Evolutionary conservation across 2,329 filamentous ascomycete species (phyloP).

Genomic region (Paecilomyces niveus): DNA sequence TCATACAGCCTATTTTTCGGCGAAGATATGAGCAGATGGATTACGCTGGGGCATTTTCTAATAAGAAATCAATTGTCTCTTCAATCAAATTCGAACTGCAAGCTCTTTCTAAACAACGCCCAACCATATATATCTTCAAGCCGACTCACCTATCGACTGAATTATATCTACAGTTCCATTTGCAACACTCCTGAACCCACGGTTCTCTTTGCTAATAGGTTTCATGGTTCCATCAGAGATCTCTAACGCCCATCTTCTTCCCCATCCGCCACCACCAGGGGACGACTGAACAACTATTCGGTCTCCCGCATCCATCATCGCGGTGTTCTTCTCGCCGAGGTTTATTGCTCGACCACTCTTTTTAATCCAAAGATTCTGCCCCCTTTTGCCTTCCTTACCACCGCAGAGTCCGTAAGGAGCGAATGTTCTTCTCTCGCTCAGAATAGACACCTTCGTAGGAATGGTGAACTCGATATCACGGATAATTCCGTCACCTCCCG

Average conservation of each 20-base stretch:
- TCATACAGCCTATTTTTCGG: too few relatives aligned
- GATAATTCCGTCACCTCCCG: conserved; percentile 66
- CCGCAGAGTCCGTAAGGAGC: conserved; percentile 72
- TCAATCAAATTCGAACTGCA: too few relatives aligned
- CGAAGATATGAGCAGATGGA: too few relatives aligned
- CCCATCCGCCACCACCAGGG: conserved; percentile 38
- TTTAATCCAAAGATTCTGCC: conserved; percentile 76
- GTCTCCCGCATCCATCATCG: conserved; percentile 48
- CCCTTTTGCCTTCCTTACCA: conserved; percentile 66
- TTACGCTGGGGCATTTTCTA: too few relatives aligned
- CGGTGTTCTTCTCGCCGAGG: conserved; percentile 52
- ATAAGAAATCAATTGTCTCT: too few relatives aligned
- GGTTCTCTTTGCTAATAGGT: not conserved
- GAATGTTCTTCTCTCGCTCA: conserved; percentile 66
- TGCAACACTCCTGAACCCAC: not conserved
- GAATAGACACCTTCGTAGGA: conserved; percentile 66
- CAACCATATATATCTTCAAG: too few relatives aligned
- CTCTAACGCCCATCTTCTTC: not conserved
- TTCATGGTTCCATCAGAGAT: not conserved
- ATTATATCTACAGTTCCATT: not conserved
- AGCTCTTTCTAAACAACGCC: too few relatives aligned
- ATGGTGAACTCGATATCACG: conserved; percentile 73
- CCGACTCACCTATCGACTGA: not conserved
- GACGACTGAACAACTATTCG: conserved; percentile 51
- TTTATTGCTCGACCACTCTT: conserved; percentile 53